These are phyloP conservation scores for Capsicum baccatum DNA, from an alignment of 257 asterid genomes.

Conservation along the genomic window DNA sequence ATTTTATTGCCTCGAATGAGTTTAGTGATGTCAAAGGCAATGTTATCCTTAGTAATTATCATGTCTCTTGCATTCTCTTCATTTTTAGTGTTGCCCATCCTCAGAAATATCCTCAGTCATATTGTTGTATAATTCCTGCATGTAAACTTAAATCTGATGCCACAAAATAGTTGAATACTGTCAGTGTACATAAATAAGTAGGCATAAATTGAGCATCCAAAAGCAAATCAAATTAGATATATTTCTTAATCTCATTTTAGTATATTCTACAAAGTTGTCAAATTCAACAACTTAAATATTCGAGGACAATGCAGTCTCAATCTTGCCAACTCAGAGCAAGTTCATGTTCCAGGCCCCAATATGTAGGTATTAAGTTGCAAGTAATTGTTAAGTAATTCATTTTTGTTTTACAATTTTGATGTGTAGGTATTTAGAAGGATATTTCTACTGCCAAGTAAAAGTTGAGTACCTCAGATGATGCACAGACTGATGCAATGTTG, in stretches of 20 bases:
- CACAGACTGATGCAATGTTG: constrained; percentile 44
- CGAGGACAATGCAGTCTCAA: background rate
- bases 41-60: too few relatives aligned
- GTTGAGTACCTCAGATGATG: too few relatives aligned
- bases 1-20: too few relatives aligned
- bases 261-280: constrained; percentile 20
- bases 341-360: constrained; percentile 2
- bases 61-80: too few relatives aligned
- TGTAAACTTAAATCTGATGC: background rate
- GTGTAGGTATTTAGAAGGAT: too few relatives aligned
- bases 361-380: background rate
- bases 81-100: too few relatives aligned
- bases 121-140: background rate
- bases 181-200: background rate
- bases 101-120: too few relatives aligned
- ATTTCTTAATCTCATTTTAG: constrained; percentile 20
- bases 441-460: too few relatives aligned
- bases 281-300: constrained; percentile 17
- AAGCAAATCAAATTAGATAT: background rate
- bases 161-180: background rate
- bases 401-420: too few relatives aligned
- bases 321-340: constrained; percentile 10
- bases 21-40: too few relatives aligned
- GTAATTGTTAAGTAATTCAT: too few relatives aligned
- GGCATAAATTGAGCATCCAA: background rate